A percentile compares a stretch with the other conserved stretches of the same genome.
Evolutionary conservation across 176 grass and related monocot species (phyloP).

Genomic region (Avena sativa): DNA sequence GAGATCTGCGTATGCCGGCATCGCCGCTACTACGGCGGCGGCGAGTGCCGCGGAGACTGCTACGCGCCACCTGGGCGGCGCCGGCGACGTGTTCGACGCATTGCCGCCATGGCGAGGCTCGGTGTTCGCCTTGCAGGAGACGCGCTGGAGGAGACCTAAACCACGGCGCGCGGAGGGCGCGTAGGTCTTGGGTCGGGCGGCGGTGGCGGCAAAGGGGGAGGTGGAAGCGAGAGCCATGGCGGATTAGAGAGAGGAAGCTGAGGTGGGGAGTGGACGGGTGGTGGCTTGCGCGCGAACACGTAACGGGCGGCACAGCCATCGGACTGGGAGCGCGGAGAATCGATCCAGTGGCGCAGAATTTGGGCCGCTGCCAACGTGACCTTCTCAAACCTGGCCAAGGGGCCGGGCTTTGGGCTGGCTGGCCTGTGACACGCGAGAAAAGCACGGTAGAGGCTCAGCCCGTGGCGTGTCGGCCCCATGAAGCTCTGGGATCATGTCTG

Average conservation of each 20-base stretch:
- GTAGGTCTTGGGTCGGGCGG: neutral
- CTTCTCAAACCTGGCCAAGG: too few relatives aligned
- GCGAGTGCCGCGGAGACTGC: constrained; percentile 74
- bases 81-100: constrained; percentile 51
- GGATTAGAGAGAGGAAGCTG: constrained; percentile 26
- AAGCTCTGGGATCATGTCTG: too few relatives aligned
- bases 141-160: constrained; percentile 17
- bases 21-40: constrained; percentile 50
- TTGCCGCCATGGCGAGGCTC: constrained; percentile 35
- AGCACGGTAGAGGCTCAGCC: too few relatives aligned
- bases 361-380: neutral
- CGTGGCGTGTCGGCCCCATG: too few relatives aligned
- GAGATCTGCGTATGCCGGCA: constrained; percentile 72
- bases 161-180: neutral
- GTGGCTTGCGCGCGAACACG: constrained; percentile 75
- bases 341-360: neutral
- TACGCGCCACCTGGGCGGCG: constrained; percentile 60
- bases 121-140: constrained; percentile 60
- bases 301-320: constrained; percentile 14
- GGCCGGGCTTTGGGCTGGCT: too few relatives aligned
- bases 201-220: constrained; percentile 49
- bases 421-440: too few relatives aligned
- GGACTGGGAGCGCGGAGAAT: neutral
- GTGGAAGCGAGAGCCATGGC: constrained; percentile 69
- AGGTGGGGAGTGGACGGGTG: constrained; percentile 26